Conservation (phyloP, 768 basidiomycete genomes). For the Hypsizygus marmoreus region DNA sequence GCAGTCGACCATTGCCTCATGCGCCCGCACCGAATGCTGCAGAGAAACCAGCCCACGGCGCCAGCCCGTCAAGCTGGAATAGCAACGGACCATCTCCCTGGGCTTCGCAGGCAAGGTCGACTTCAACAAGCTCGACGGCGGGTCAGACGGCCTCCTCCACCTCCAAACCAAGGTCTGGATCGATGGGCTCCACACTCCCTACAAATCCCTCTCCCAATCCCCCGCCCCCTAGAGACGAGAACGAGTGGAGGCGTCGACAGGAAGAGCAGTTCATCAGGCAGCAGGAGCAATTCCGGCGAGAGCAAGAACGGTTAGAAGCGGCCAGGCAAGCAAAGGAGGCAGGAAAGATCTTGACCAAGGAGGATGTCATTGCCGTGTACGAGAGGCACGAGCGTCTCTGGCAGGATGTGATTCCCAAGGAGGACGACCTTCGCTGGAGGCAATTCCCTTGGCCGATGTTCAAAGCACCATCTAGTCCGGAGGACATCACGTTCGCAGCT, state of each 20-base stretch:
- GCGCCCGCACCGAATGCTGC: constrained; percentile 17
- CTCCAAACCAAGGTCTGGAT: constrained; percentile 28
- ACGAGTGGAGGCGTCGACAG: constrained; percentile 65
- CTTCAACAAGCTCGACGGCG: constrained; percentile 25
- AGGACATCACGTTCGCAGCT: constrained; percentile 58
- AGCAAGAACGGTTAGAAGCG: constrained; percentile 65
- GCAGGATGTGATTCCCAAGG: constrained; percentile 44
- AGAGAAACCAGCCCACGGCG: constrained; percentile 26
- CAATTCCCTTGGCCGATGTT: constrained; percentile 78
- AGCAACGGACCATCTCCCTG: constrained; percentile 21
- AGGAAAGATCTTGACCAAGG: constrained; percentile 54
- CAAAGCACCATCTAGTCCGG: constrained; percentile 54
- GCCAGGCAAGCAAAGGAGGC: constrained; percentile 52
- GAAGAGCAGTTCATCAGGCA: constrained; percentile 64
- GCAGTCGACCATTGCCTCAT: constrained; percentile 9
- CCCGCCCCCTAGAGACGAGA: constrained; percentile 34
- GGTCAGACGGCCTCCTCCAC: constrained; percentile 28
- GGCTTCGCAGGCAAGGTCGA: constrained; percentile 29
- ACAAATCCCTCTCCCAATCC: constrained; percentile 20
- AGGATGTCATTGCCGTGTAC: constrained; percentile 57
- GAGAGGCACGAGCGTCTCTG: constrained; percentile 66
- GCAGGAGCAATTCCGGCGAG: constrained; percentile 67
- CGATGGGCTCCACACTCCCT: constrained; percentile 32
- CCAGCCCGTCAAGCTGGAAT: constrained; percentile 8
- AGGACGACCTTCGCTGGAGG: constrained; percentile 56